Base-by-base conservation (phyloP, 345 rosid genomes). In the Eucalyptus decipiens region DNA sequence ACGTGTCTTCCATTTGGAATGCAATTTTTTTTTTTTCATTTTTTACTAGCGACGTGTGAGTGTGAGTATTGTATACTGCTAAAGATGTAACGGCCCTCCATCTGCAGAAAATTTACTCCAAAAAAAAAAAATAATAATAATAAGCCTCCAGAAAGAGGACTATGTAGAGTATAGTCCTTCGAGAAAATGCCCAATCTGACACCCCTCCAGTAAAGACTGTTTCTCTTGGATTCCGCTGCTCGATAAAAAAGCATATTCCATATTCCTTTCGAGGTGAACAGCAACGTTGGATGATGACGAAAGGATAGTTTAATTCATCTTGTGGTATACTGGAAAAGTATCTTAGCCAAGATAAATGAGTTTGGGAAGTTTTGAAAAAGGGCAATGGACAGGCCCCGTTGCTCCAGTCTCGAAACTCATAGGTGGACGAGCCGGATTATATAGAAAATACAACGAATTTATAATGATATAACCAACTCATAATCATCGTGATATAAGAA, bases 401-500 rank as follows among this genome's bases (percentile, higher is more conserved):
- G 16, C 76, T 30, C 37, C 76, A 15, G 1, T 65, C 21, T n/a
- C 18, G 76, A 4, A 65, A 65, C 76, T 30, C 32, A 65, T n/a
- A 15, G 13, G 37, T 3, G 18, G 58, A 52, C 5, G 2, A 52
- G 40, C 17, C 3, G 0, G 76, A n/a, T 65, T 65, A 65, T n/a
- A n/a, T n/a, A 18, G 19, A 15, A n/a, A 0, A n/a, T 15, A n/a
- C 2, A 65, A n/a, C 4, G 17, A 15, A 65, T 15, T 65, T 1
- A 65, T 65, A 15, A 65, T 1, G 21, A 65, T 1, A 65, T 4
- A 65, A 2, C 19, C 76, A n/a, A n/a, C 11, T 52, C 76, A 8
- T n/a, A 65, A 65, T 65, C 37, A 65, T 15, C 37, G 2, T 65
- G 32, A 65, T n/a, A n/a, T 65, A 65, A 15, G 6, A 65, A n/a